Conservation (phyloP, 352 stramenopile genomes). For the Globisporangium takayamanum region DNA sequence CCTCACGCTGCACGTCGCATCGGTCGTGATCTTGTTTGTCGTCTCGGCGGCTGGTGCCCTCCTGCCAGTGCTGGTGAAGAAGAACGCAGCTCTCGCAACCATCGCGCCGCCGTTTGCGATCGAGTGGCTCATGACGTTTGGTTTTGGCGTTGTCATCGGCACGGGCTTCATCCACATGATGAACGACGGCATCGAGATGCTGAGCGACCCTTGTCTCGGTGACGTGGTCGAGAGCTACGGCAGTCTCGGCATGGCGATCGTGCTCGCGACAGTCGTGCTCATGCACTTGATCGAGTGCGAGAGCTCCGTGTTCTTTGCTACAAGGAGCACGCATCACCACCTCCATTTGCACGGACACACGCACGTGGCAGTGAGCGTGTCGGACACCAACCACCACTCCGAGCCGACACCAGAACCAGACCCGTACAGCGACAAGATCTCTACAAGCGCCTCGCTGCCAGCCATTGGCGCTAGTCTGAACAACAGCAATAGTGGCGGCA, state of each 20-base stretch:
- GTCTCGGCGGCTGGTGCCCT: slow-evolving; percentile 36
- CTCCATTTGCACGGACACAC: slow-evolving; percentile 19
- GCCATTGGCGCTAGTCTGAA: slow-evolving; percentile 6
- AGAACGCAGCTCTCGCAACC: slow-evolving; percentile 33
- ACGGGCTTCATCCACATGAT: slow-evolving; percentile 75
- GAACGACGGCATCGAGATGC: slow-evolving; percentile 45
- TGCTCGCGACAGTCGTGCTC: slow-evolving; percentile 53
- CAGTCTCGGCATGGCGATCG: slow-evolving; percentile 42
- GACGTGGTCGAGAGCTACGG: slow-evolving; percentile 43
- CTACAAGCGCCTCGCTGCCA: not conserved
- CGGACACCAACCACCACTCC: slow-evolving; percentile 1
- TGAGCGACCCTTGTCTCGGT: slow-evolving; percentile 53
- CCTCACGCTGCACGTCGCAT: slow-evolving; percentile 33
- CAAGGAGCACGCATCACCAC: slow-evolving; percentile 18
- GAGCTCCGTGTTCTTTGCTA: slow-evolving; percentile 45
- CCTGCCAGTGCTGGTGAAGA: slow-evolving; percentile 26
- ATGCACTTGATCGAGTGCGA: slow-evolving; percentile 69
- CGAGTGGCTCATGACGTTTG: slow-evolving; percentile 48
- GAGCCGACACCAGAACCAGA: slow-evolving; percentile 12
- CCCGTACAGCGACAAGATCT: not conserved
- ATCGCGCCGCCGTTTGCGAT: slow-evolving; percentile 32
- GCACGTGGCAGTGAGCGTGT: slow-evolving; percentile 12
- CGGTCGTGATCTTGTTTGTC: slow-evolving; percentile 53
- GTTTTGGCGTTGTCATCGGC: slow-evolving; percentile 58
- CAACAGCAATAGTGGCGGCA: slow-evolving; percentile 15